Evolutionary conservation across 805 yeast species (phyloP), one percentile per base, ranked within the genome.

Genomic region (Clavispora phyllophila): DNA sequence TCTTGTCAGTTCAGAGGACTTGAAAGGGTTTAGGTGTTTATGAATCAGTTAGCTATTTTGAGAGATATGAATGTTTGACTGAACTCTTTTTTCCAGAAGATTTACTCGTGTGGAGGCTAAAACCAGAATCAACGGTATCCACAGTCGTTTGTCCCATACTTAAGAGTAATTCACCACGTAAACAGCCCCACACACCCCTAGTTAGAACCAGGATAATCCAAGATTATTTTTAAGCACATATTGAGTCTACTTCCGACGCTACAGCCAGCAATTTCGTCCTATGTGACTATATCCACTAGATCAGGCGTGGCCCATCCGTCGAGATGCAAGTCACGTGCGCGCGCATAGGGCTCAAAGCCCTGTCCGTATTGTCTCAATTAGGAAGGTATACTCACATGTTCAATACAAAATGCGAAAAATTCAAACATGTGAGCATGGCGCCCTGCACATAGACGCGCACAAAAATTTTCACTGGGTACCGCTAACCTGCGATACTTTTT

Each of bases 371-470:
- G 41, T 44, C 54, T 56, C 27, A 29, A 49, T 42, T 17, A 26
- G 58, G 58, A 25, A 52, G 47, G 46, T 31, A 41, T 46, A 44
- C 54, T 43, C 39, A 47, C 20, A 41, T 32, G 19, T 57, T 39
- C 63, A 44, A 46, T 45, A 48, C 40, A 28, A 40, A 47, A 12
- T 20, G 13, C 12, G 25, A 13, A 18, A 29, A 41, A 19, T 10
- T 22, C 45, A 26, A 42, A 57, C 22, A 22, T 53, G 37, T 47
- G 52, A 54, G 50, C 51, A 47, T 52, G 52, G 13, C 5, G 8
- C 7, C 37, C 52, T 47, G 51, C 54, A 53, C 39, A 44, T 46
- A 26, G 36, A 20, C 17, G 23, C 22, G 34, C 40, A 29, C 41
- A 36, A 42, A 49, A 49, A 41, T 50, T 54, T 54, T 50, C 43